A percentile compares a stretch with the other conserved stretches of the same genome.
Conservation (phyloP, 192 early-diverging fungal species). For the Coemansia sp. region DNA sequence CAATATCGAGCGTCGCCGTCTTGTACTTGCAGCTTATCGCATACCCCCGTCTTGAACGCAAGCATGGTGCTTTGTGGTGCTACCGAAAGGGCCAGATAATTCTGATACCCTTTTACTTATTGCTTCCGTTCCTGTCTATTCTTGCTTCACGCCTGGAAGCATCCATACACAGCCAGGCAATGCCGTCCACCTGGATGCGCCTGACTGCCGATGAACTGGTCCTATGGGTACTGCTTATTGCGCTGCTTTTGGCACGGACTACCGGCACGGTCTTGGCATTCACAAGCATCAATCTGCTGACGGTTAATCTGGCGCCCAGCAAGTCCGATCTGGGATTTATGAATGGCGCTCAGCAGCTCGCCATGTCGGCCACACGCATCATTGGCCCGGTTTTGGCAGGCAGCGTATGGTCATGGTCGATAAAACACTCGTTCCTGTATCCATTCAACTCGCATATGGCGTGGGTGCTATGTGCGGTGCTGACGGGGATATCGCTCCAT, state of each 20-base stretch:
- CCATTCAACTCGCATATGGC: conserved; percentile 42
- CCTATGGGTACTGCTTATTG: conserved; percentile 21
- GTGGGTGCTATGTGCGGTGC: conserved; percentile 24
- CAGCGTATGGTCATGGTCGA: conserved; percentile 26
- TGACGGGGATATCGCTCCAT: conserved; percentile 5
- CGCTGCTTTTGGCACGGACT: conserved; percentile 13
- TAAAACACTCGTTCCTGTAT: conserved; percentile 29
- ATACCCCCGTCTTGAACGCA: conserved; percentile 45
- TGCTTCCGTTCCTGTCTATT: conserved; percentile 16
- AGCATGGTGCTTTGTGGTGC: conserved; percentile 47
- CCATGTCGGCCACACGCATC: conserved; percentile 16
- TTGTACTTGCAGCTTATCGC: conserved; percentile 54
- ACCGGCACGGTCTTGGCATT: conserved; percentile 17
- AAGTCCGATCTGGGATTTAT: conserved; percentile 30
- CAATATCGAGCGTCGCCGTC: conserved; percentile 39
- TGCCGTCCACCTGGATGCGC: not conserved
- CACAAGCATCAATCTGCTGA: conserved; percentile 40
- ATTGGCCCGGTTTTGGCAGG: conserved; percentile 30
- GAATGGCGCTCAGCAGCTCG: conserved; percentile 40
- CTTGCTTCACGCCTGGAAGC: conserved; percentile 13
- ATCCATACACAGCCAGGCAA: not conserved
- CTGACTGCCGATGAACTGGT: not conserved
- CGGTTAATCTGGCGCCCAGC: conserved; percentile 33
- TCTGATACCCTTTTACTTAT: conserved; percentile 7
- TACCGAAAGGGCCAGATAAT: conserved; percentile 36